Evolutionary conservation across 768 basidiomycete genomes (phyloP).

Genomic region (Lyophyllum shimeji): DNA sequence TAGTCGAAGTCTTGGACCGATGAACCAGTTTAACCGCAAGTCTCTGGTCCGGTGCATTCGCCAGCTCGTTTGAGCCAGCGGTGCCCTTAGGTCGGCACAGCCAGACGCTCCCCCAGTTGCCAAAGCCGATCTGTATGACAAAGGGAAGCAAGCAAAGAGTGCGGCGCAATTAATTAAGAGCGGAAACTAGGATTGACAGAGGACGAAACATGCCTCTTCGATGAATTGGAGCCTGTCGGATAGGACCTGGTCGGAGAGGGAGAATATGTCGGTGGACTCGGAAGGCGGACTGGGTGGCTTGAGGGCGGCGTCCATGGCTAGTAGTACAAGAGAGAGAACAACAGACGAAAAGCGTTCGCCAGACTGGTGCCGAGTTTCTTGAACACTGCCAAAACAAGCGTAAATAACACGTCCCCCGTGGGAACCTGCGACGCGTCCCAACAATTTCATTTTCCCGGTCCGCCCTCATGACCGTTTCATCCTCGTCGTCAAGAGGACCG

Average conservation of each 20-base stretch:
- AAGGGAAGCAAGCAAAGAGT: slow-evolving; percentile 10
- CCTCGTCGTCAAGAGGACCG: slow-evolving; percentile 2
- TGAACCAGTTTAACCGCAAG: slow-evolving; percentile 95
- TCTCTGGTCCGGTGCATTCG: slow-evolving; percentile 46
- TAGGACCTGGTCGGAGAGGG: slow-evolving; percentile 70
- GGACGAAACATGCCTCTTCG: slow-evolving; percentile 55
- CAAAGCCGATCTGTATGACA: slow-evolving; percentile 79
- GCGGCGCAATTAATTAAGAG: slow-evolving; percentile 1
- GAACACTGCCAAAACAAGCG: slow-evolving; percentile 40
- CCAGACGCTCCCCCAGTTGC: slow-evolving; percentile 95
- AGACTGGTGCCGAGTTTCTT: slow-evolving; percentile 24
- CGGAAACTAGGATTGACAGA: background rate
- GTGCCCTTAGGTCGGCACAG: slow-evolving; percentile 61
- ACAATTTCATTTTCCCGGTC: background rate
- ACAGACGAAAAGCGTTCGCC: slow-evolving; percentile 16
- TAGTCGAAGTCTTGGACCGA: slow-evolving; percentile 79
- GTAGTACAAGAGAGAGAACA: slow-evolving; percentile 53
- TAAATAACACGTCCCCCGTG: slow-evolving; percentile 28
- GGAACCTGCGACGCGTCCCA: slow-evolving; percentile 14
- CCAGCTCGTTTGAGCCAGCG: slow-evolving; percentile 29
- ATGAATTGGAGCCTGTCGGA: slow-evolving; percentile 73
- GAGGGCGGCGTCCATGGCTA: slow-evolving; percentile 40
- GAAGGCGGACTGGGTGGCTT: slow-evolving; percentile 29
- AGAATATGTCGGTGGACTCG: slow-evolving; percentile 63
- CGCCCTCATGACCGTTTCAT: background rate